Evolutionary conservation across 1,284 basidiomycete genomes (phyloP), one percentile per base, ranked within the genome.

Genomic region (Cryptococcus sp.): DNA sequence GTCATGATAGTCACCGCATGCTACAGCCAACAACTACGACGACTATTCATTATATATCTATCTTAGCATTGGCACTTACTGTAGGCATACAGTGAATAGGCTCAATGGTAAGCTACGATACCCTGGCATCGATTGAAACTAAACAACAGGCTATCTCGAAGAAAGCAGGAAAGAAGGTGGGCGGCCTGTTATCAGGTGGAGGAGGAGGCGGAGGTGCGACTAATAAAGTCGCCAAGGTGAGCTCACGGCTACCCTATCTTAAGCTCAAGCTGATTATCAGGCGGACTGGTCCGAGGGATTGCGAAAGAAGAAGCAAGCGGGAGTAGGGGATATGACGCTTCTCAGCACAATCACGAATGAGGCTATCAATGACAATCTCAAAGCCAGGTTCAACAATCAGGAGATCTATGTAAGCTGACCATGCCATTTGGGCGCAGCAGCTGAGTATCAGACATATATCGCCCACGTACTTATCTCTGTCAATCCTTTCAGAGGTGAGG

Each of bases 261-360:
- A 34, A 34, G 40, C 25, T 45, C 9, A 13, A 13, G 2, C 11
- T 19, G 2, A 16, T 9, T 34, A 13, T 36, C n/a, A 96, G 91
- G 92, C 92, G 50, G 92, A 96, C 72, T 97, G 92, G 92, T 92
- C 92, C 73, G 92, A 96, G 69, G 90, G 91, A 16, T 94, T 96
- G 81, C 92, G 91, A 84, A 96, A 94, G 83, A 96, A 94, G 84
- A 93, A 94, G 77, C 85, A 88, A 76, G 90, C 93, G 52, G 96
- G 96, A 54, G 94, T 99, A 52, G 86, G 91, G 49, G 96, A 99
- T 78, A 98, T 98, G 96, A 99, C 96, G 9, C 78, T 99, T 56
- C 80, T 99, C 56, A 89, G 89, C 49, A 96, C 91, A 48, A 96
- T 98, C 78, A 93, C 90, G 73, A 97, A 99, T 76, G 94, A 98